Conservation (phyloP, 2,329 filamentous ascomycete species). For the Parascedosporium putredinis region DNA sequence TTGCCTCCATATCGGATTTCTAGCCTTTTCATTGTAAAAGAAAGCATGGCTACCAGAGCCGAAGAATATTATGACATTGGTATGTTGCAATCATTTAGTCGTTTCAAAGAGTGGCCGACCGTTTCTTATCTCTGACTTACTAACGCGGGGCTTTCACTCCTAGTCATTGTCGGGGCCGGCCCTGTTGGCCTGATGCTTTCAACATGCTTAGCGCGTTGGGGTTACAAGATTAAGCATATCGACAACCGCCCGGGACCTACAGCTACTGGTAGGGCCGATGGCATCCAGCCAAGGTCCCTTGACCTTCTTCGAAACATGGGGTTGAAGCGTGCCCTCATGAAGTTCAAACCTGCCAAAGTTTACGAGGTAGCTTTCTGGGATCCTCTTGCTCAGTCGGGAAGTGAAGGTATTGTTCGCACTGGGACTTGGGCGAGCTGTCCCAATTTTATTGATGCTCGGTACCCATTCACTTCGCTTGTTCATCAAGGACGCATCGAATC, state of each 20-base stretch:
- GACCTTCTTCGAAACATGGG: slow-evolving; percentile 85
- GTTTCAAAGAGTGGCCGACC: too few relatives aligned
- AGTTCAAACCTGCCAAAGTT: slow-evolving; percentile 74
- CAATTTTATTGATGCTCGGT: slow-evolving; percentile 65
- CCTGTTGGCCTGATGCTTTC: slow-evolving; percentile 82
- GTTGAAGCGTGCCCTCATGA: slow-evolving; percentile 80
- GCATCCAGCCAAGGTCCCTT: slow-evolving; percentile 81
- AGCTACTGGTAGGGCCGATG: slow-evolving; percentile 75
- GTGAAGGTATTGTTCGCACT: slow-evolving; percentile 50
- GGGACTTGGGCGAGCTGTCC: slow-evolving; percentile 82
- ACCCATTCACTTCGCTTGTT: slow-evolving; percentile 59
- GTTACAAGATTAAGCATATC: slow-evolving; percentile 90
- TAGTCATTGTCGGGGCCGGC: slow-evolving; percentile 80
- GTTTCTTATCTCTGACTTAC: background rate
- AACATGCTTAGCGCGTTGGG: slow-evolving; percentile 81
- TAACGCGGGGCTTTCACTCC: slow-evolving; percentile 14
- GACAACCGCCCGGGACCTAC: slow-evolving; percentile 84
- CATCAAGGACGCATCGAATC: slow-evolving; percentile 65
- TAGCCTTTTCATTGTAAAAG: too few relatives aligned
- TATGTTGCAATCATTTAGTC: slow-evolving; percentile 15
- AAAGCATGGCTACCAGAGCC: slow-evolving; percentile 1
- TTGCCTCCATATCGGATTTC: too few relatives aligned
- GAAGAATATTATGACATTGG: slow-evolving; percentile 32
- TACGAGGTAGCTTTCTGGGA: slow-evolving; percentile 71
- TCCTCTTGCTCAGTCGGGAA: slow-evolving; percentile 25